phyloP scores from a whole-genome alignment of 352 stramenopile species.

The Globisporangium heterothallicum region DNA sequence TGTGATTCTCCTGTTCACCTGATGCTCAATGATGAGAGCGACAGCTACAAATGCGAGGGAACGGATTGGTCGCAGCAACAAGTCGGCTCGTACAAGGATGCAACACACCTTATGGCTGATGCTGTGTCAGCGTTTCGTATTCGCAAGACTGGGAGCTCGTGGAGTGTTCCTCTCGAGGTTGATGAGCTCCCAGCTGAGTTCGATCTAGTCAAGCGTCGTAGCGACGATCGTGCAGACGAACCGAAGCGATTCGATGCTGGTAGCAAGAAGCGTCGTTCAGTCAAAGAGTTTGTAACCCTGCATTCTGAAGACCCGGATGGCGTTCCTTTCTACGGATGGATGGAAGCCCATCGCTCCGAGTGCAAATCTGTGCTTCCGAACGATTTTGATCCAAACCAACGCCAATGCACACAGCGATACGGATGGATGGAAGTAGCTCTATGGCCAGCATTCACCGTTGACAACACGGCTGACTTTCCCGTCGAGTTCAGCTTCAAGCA shows the following conservation, averaged over 20 bases:
- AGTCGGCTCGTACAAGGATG: neutral
- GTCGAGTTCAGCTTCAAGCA: slow-evolving; percentile 31
- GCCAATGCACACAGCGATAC: slow-evolving; percentile 35
- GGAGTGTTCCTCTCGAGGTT: slow-evolving; percentile 21
- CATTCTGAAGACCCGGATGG: slow-evolving; percentile 5
- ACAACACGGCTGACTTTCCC: slow-evolving; percentile 30
- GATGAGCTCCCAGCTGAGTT: slow-evolving; percentile 35
- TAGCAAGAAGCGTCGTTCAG: neutral
- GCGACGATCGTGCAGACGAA: slow-evolving; percentile 7
- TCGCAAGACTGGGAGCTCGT: slow-evolving; percentile 20
- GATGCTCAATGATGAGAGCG: slow-evolving; percentile 24
- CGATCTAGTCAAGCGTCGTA: slow-evolving; percentile 36
- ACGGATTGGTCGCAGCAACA: neutral
- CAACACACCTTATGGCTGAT: slow-evolving; percentile 29
- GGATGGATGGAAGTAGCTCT: slow-evolving; percentile 49
- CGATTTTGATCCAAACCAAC: slow-evolving; percentile 36
- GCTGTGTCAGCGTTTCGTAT: slow-evolving; percentile 23
- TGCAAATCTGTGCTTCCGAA: slow-evolving; percentile 39
- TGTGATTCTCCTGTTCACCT: slow-evolving; percentile 32
- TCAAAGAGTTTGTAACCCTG: slow-evolving; percentile 24
- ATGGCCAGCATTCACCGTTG: slow-evolving; percentile 33
- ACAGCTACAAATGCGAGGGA: neutral
- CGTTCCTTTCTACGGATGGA: slow-evolving; percentile 26
- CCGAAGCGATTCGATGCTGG: neutral
- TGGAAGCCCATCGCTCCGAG: slow-evolving; percentile 24